phyloP scores from a whole-genome alignment of 805 yeast species.

The Brettanomyces custersianus region DNA sequence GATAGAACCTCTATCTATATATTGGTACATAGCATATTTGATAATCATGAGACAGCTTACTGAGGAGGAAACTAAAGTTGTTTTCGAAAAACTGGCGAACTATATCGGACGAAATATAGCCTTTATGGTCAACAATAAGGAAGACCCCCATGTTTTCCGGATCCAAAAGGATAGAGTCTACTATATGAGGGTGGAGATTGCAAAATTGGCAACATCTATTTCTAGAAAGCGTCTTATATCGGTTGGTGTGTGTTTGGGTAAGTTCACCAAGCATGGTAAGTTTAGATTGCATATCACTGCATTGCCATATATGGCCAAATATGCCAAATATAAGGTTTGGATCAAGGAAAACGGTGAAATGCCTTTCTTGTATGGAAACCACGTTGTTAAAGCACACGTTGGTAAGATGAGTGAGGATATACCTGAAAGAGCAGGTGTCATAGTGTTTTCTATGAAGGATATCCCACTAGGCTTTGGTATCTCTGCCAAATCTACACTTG shows the following conservation, averaged over 20 bases:
- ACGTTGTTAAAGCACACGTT: constrained; percentile 90
- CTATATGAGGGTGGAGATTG: constrained; percentile 75
- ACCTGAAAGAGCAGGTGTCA: constrained; percentile 95
- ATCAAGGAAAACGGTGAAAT: constrained; percentile 95
- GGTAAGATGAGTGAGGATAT: constrained; percentile 97
- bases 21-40: too few relatives aligned
- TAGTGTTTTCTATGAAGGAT: constrained; percentile 86
- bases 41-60: constrained; percentile 82
- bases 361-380: constrained; percentile 97
- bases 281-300: constrained; percentile 94
- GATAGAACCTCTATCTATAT: too few relatives aligned
- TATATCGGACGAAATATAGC: constrained; percentile 96
- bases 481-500: constrained; percentile 83
- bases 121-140: constrained; percentile 72
- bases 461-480: constrained; percentile 94
- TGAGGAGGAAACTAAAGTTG: constrained; percentile 93
- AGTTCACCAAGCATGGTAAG: constrained; percentile 95
- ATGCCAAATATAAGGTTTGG: constrained; percentile 93
- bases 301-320: constrained; percentile 68
- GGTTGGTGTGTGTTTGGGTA: constrained; percentile 87
- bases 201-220: constrained; percentile 83
- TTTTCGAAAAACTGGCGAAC: constrained; percentile 91
- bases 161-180: constrained; percentile 95
- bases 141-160: constrained; percentile 89
- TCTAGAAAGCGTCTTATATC: constrained; percentile 89